Evolutionary conservation across 2,329 filamentous ascomycete species (phyloP).

Genomic region (Coniella vitis): DNA sequence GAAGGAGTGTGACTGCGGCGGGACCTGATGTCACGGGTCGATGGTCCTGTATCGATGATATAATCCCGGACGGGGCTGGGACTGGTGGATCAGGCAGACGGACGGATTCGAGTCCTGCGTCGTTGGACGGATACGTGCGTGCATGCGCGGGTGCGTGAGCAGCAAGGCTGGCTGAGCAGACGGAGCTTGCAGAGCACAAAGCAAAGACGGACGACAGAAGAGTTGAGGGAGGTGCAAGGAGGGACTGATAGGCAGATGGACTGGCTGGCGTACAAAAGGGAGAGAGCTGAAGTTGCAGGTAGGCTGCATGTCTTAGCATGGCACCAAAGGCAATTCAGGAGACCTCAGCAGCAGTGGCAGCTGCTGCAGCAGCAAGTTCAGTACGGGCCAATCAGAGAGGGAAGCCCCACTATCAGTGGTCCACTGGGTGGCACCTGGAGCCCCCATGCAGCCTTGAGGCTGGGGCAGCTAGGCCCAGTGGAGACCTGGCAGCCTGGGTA

Average conservation of each 20-base stretch:
- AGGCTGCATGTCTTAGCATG: not conserved
- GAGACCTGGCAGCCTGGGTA: too few relatives aligned
- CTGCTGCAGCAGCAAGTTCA: not conserved
- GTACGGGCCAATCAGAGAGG: too few relatives aligned
- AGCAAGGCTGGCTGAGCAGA: not conserved
- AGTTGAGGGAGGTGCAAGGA: not conserved
- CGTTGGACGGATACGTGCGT: not conserved
- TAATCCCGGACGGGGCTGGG: not conserved
- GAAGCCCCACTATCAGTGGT: too few relatives aligned
- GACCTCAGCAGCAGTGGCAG: slow-evolving; percentile 1
- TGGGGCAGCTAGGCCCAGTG: too few relatives aligned
- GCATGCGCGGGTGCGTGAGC: not conserved
- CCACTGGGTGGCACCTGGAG: too few relatives aligned
- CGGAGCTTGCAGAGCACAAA: not conserved
- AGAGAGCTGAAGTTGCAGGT: not conserved
- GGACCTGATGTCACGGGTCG: not conserved
- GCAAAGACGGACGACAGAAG: not conserved
- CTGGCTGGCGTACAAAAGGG: not conserved
- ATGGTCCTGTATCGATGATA: not conserved
- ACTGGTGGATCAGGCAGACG: not conserved
- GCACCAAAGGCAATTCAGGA: not conserved
- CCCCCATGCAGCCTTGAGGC: too few relatives aligned
- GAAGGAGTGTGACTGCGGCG: not conserved
- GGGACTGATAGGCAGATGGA: too few relatives aligned
- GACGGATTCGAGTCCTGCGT: not conserved